Evolutionary conservation across 2,329 filamentous ascomycete genomes (phyloP).

Genomic region (Lachnellula cervina): DNA sequence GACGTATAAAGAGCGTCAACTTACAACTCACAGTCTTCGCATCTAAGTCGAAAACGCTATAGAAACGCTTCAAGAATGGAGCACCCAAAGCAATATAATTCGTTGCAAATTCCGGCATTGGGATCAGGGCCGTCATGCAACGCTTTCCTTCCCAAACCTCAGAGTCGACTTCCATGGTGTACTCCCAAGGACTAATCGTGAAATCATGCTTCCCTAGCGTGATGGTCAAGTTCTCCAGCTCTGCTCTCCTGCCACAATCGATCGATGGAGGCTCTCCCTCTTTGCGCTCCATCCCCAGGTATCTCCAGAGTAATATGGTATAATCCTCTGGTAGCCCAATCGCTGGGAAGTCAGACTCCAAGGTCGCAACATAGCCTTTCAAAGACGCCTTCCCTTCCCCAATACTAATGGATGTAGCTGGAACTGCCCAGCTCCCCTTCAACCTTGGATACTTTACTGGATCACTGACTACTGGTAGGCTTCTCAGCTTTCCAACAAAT

Average conservation of each 20-base stretch:
- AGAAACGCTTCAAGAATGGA: slow-evolving; percentile 11
- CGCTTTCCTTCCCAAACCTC: slow-evolving; percentile 2
- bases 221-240: slow-evolving; percentile 4
- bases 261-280: slow-evolving; percentile 1
- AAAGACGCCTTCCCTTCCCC: neutral
- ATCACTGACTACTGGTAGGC: neutral
- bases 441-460: neutral
- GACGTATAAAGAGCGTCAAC: neutral
- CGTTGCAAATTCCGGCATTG: slow-evolving; percentile 1
- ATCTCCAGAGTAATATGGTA: neutral
- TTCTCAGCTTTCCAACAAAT: slow-evolving; percentile 7
- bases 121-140: slow-evolving; percentile 9
- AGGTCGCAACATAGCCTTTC: slow-evolving; percentile 3
- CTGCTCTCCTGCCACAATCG: slow-evolving; percentile 1
- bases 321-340: slow-evolving; percentile 5
- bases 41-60: slow-evolving; percentile 10
- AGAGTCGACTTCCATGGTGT: slow-evolving; percentile 8
- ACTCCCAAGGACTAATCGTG: slow-evolving; percentile 5
- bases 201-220: slow-evolving; percentile 4
- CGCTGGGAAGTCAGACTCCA: slow-evolving; percentile 6
- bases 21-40: slow-evolving; percentile 6
- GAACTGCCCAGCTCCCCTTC: slow-evolving; percentile 3
- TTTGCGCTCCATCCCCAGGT: slow-evolving; percentile 1
- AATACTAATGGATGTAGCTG: slow-evolving; percentile 1
- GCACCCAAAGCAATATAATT: slow-evolving; percentile 11